Evolutionary conservation across 306 rosid species (phyloP), one percentile per base, ranked within the genome.

Genomic region (Vigna radiata): DNA sequence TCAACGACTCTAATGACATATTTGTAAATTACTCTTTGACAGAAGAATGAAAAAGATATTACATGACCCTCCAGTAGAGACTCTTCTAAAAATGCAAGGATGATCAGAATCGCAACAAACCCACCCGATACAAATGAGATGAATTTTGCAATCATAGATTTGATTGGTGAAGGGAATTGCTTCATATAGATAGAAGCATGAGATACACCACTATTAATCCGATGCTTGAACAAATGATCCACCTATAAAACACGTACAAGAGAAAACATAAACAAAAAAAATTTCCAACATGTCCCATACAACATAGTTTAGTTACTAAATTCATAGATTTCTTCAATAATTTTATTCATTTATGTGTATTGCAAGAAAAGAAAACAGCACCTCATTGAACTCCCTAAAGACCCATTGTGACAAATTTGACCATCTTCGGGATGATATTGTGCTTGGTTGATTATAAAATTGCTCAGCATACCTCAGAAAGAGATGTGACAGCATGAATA

Each of bases 31-130:
- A 41, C 16, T 44, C 58, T 14, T 60, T 16, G 11, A 13, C 39
- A 77, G 41, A 70, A 72, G 7, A 71, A 33, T 46, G 75, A 39
- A 77, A 16, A 75, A 66, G n/a, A 14, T 78, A 82, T 85, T 92
- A 95, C 98, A 84, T 95, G 97, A 65, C 98, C 99, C 86, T 95
- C 99, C 12, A 95, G 94, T 78, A 95, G 88, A 59, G 97, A 92
- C 77, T 95, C 99, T 75, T 92, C 97, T 18, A 90, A 90, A 80
- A 95, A 91, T 67, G 97, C 97, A 41, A 95, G 83, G 81, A 95
- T 92, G 83, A 95, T 89, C 78, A 95, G 87, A 47, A 92, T 81
- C 53, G 97, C 99, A 87, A 97, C 97, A 79, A 95, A 92, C 77
- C 97, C 99, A 47, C 99, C 97, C 39, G 89, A 89, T 66, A 95